A percentile compares a stretch with the other conserved stretches of the same genome.
Conservation (phyloP, 371 early-diverging fungal species). For the Mucor circinelloides region DNA sequence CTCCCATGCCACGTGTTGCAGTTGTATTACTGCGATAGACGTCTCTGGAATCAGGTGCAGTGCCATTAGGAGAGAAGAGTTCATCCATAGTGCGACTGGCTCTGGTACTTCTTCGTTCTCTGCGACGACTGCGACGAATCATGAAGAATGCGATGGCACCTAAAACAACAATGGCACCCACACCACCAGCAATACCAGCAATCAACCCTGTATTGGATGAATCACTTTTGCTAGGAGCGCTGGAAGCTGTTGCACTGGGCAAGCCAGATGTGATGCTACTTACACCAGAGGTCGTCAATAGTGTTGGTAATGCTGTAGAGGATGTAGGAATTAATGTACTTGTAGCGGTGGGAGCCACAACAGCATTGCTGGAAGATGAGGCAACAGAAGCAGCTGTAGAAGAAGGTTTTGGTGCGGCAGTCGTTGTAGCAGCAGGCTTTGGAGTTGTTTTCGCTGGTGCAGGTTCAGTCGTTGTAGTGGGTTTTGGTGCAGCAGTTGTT, state of each 20-base stretch:
- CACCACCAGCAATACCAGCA: conserved; percentile 32
- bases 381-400: not conserved
- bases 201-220: conserved; percentile 15
- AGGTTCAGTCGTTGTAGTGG: not conserved
- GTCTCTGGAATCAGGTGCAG: not conserved
- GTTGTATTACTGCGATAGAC: conserved; percentile 1
- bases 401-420: not conserved
- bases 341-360: not conserved
- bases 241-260: conserved; percentile 8
- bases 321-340: not conserved
- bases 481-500: not conserved
- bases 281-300: not conserved
- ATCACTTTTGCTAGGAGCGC: not conserved
- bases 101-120: conserved; percentile 11
- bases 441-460: not conserved
- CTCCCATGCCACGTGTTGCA: not conserved
- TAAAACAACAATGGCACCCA: conserved; percentile 15
- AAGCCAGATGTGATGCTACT: not conserved
- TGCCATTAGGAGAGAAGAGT: conserved; percentile 24
- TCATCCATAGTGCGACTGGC: conserved; percentile 31
- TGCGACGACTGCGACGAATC: conserved; percentile 23
- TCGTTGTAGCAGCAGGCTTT: not conserved
- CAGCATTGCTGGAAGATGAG: not conserved
- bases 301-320: not conserved
- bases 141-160: conserved; percentile 17